Conservation (phyloP, 495 filamentous ascomycete species). For the Echria macrotheca region DNA sequence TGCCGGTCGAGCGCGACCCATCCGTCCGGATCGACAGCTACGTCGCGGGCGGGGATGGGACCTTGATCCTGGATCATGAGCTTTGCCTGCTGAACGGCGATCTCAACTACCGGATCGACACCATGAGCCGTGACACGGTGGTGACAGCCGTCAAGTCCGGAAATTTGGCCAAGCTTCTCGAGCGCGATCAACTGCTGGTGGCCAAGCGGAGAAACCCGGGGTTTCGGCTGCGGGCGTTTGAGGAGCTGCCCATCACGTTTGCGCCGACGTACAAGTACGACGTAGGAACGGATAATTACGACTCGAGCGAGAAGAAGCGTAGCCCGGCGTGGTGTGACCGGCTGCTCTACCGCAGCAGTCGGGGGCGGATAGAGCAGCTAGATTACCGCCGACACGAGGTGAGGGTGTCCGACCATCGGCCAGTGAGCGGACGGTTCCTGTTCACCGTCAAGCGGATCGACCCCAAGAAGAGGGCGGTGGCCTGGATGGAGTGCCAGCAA, state of each 20-base stretch:
- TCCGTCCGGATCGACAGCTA: constrained; percentile 65
- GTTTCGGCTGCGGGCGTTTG: constrained; percentile 80
- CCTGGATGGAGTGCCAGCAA: constrained; percentile 66
- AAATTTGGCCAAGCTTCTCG: constrained; percentile 85
- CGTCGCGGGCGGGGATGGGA: constrained; percentile 84
- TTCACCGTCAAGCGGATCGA: constrained; percentile 76
- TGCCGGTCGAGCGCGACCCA: constrained; percentile 62
- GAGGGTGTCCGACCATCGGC: constrained; percentile 83
- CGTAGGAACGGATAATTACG: constrained; percentile 88
- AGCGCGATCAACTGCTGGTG: constrained; percentile 88
- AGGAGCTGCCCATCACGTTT: constrained; percentile 81
- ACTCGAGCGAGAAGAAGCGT: constrained; percentile 88
- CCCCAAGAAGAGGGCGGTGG: constrained; percentile 53
- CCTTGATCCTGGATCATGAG: constrained; percentile 95
- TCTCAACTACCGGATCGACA: constrained; percentile 96
- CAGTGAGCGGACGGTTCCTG: constrained; percentile 78
- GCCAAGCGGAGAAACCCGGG: constrained; percentile 80
- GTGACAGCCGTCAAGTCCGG: constrained; percentile 72
- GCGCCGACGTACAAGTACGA: constrained; percentile 98
- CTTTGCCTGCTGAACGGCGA: constrained; percentile 94
- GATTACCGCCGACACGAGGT: constrained; percentile 89
- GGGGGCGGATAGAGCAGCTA: constrained; percentile 76
- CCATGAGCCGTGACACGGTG: constrained; percentile 88
- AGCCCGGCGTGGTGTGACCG: constrained; percentile 98
- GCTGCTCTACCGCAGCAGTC: constrained; percentile 69